Base-by-base conservation (phyloP, 192 early-diverging fungal genomes). In the Podochytrium sp. region DNA sequence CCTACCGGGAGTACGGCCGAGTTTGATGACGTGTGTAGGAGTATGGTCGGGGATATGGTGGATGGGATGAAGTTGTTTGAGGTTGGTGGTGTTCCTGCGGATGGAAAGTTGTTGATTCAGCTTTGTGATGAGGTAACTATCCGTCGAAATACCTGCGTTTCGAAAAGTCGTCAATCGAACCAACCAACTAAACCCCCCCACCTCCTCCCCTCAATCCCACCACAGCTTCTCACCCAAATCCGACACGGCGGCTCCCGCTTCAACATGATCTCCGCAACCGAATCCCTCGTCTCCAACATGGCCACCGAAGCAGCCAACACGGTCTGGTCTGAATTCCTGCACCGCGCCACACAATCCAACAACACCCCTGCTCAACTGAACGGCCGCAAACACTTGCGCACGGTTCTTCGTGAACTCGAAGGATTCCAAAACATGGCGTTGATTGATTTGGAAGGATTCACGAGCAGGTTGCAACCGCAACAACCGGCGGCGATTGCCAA, bases 191-290 rank as follows among this genome's bases (percentile, higher is more conserved):
- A 71, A 32, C 30, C 53, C 32, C 6, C 12, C 32, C 37, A 30
- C 55, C 27, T 53, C 38, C 1, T 49, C 38, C 25, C 34, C 67
- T 57, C 14, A n/a, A 7, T 37, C 20, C 18, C 30, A 5, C 18
- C 30, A 38, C 39, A 74, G 76, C 76, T 85, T 25, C 71, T 85
- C 40, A 65, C 84, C 14, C 85, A 86, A 56, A 81, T 86, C 61
- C 77, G 81, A 25, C 80, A 76, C 42, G 85, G 85, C 32, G 85
- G 85, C 27, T 80, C 66, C 74, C 78, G 84, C 41, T 85, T 85
- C 79, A 86, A 86, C 69, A 86, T 86, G 85, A 75, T 83, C 57
- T 76, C 80, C 6, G 85, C 81, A 2, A 86, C 85, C 35, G 85
- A 86, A 75, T 80, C 81, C 29, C 74, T 86, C 10, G 85, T 86